Percentiles rank a stretch among this genome's conserved stretches.
Evolutionary conservation across 2,329 filamentous ascomycete species (phyloP).

Genomic region (Chrysosphaeria jannelii): DNA sequence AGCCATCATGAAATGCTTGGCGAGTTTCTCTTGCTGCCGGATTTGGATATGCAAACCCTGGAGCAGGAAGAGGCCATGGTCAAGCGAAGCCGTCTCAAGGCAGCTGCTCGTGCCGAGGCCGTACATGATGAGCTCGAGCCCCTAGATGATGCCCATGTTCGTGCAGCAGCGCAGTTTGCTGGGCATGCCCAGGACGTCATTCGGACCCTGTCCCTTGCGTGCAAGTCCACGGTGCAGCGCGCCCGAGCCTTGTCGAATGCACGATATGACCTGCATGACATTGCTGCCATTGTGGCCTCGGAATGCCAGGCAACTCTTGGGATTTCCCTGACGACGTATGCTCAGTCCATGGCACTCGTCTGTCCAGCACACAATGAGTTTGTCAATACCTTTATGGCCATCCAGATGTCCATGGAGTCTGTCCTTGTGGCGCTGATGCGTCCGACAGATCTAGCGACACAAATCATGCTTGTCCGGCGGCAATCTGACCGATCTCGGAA

Average conservation of each 20-base stretch:
- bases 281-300: constrained; percentile 16
- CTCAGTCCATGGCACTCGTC: too few species aligned
- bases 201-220: constrained; percentile 54
- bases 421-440: constrained; percentile 52
- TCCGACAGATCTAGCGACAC: constrained; percentile 46
- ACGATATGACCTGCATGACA: constrained; percentile 32
- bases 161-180: constrained; percentile 79
- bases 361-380: constrained; percentile 42
- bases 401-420: constrained; percentile 61
- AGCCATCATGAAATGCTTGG: constrained; percentile 90
- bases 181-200: constrained; percentile 76
- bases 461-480: constrained; percentile 44
- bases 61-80: constrained; percentile 56
- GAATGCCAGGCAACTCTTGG: constrained; percentile 41
- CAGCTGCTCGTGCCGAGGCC: constrained; percentile 51
- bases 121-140: constrained; percentile 74
- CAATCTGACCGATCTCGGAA: constrained; percentile 35
- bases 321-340: constrained; percentile 35
- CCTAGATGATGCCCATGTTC: constrained; percentile 47
- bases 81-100: constrained; percentile 63
- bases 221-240: constrained; percentile 52
- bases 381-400: constrained; percentile 36
- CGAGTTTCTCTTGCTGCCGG: constrained; percentile 95
- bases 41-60: too few species aligned
- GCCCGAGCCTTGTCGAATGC: constrained; percentile 28